Evolutionary conservation across 1,139 yeast genomes (phyloP).

Genomic region (Lipomyces yarrowii): DNA sequence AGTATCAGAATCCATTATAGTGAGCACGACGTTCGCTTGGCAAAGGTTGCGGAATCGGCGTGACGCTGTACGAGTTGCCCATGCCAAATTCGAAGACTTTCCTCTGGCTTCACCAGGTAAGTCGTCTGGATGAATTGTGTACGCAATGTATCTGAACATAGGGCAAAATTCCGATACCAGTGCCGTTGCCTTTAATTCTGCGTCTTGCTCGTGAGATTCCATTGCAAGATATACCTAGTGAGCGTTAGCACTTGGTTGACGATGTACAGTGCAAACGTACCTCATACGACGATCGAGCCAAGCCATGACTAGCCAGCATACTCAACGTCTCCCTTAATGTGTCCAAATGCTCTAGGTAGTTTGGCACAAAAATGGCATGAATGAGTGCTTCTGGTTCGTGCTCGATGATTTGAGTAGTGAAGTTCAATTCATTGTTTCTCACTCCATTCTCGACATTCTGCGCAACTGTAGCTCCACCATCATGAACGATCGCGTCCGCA

Average conservation of each 20-base stretch:
- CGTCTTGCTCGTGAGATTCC: constrained; percentile 25
- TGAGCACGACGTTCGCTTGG: constrained; percentile 18
- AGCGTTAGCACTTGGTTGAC: not conserved
- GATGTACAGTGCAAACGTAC: not conserved
- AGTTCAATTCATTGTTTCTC: not conserved
- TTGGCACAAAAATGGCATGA: constrained; percentile 31
- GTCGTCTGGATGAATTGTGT: constrained; percentile 27
- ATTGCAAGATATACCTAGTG: constrained; percentile 23
- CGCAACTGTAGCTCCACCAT: too few relatives aligned
- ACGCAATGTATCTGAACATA: constrained; percentile 19
- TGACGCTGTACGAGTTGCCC: constrained; percentile 30
- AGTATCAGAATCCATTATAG: constrained; percentile 33
- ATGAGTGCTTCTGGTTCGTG: not conserved
- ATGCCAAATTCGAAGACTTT: constrained; percentile 31
- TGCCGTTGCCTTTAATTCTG: constrained; percentile 17
- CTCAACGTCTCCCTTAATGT: constrained; percentile 28
- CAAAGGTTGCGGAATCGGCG: constrained; percentile 1
- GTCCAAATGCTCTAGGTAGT: constrained; percentile 23
- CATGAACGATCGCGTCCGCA: too few relatives aligned
- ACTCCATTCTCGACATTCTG: not conserved
- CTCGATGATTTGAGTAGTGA: not conserved
- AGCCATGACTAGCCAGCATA: constrained; percentile 26
- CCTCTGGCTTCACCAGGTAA: constrained; percentile 30
- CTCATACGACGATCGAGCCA: constrained; percentile 20
- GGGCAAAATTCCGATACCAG: constrained; percentile 17